A percentile compares a stretch with the other conserved stretches of the same genome.
These are phyloP conservation scores for Ophiostoma perfectum DNA, from an alignment of 2,329 filamentous ascomycete genomes.

Conservation along the genomic window DNA sequence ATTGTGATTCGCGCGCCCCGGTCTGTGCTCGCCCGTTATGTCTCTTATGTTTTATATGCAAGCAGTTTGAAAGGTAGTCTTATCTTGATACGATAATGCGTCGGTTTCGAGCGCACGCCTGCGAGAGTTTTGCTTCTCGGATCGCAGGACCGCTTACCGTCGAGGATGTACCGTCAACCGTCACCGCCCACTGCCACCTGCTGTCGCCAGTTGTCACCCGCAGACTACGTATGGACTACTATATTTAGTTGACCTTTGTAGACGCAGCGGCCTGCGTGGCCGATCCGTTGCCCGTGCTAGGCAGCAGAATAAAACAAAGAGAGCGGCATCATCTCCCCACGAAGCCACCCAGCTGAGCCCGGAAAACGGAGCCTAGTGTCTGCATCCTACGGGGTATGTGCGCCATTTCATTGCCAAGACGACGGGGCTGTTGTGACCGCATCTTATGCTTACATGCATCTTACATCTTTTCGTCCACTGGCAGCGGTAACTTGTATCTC, in stretches of 20 bases:
- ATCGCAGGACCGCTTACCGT: not conserved
- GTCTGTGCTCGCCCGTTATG: constrained; percentile 1
- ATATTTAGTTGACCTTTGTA: not conserved
- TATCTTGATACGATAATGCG: not conserved
- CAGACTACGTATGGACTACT: not conserved
- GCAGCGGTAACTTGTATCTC: not conserved
- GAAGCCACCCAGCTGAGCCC: not conserved
- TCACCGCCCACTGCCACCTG: not conserved
- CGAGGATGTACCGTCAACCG: not conserved
- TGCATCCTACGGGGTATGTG: not conserved
- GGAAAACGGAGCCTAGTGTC: not conserved
- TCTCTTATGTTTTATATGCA: constrained; percentile 3
- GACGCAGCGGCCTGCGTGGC: not conserved
- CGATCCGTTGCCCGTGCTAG: constrained; percentile 8
- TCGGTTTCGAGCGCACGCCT: not conserved
- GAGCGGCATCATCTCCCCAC: not conserved
- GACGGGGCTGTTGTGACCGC: not conserved
- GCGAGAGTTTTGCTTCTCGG: not conserved
- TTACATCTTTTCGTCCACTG: not conserved
- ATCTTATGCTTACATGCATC: not conserved
- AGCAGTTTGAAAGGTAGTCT: not conserved
- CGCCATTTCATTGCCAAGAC: not conserved
- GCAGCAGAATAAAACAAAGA: constrained; percentile 4
- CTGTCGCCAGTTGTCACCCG: not conserved
- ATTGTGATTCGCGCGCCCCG: not conserved